Evolutionary conservation across 1,284 basidiomycete genomes (phyloP), one percentile per base, ranked within the genome.

Genomic region (Pseudozyma flocculosa): DNA sequence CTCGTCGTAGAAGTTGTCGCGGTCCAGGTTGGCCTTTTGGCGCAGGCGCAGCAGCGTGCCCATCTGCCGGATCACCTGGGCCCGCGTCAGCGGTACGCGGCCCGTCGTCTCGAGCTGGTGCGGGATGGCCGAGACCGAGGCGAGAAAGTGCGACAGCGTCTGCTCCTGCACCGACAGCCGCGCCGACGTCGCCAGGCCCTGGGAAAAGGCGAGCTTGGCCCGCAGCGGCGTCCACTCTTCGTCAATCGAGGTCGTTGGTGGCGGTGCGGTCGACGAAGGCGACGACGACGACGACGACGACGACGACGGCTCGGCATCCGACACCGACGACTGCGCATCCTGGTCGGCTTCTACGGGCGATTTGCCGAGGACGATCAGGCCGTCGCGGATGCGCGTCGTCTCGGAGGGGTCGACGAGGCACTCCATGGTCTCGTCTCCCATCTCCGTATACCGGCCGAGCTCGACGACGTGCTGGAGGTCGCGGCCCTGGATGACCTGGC

Each of bases 361-460:
- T 40, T 69, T 61, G 9, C 75, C 75, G 21, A 77, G 54, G 18
- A 77, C 72, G 34, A 77, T 62, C 15, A 77, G 54, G 45, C 76
- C 75, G 21, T 73, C 75, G 19, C 73, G 72, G 9, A 76, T 56
- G 9, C 73, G 64, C 2, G 75, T 77, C 0, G 50, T 46, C 50
- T 75, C 66, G 15, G 63, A 56, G 0, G 58, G 43, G 5, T 68
- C 50, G 21, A 63, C 59, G 39, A 76, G 62, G 30, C 66, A 76
- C 40, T 76, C 75, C 73, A 77, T 74, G 11, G 58, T 72, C 43
- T 77, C 75, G 44, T 77, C 75, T 29, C 75, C 75, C 15, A 73
- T 53, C 39, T 69, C 62, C 1, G 50, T 43, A 34, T 74, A 74
- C 17, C 46, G 43, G 2, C 46, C 60, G 0, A 58, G 32, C 40